phyloP scores from a whole-genome alignment of 1,284 basidiomycete species.

The Bondarzewia mesenterica region DNA sequence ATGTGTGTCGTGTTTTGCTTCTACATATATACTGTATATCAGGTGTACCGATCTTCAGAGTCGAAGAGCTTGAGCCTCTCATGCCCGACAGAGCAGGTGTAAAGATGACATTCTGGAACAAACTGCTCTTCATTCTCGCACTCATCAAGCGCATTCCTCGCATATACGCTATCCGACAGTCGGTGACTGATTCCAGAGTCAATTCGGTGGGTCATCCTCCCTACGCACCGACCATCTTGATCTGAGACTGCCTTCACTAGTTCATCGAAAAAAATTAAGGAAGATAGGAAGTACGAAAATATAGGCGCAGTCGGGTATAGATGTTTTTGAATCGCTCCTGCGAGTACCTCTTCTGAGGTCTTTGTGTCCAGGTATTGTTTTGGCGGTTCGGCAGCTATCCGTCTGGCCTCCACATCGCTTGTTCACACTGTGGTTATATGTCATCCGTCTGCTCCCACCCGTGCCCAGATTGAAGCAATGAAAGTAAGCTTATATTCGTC shows the following conservation, averaged over 20 bases:
- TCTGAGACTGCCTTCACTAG: slow-evolving; percentile 24
- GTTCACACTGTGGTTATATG: slow-evolving; percentile 44
- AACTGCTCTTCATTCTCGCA: slow-evolving; percentile 26
- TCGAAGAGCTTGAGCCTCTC: slow-evolving; percentile 24
- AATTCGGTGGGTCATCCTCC: slow-evolving; percentile 27
- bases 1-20: no score
- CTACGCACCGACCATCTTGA: no score
- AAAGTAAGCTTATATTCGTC: slow-evolving; percentile 26
- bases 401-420: slow-evolving; percentile 31
- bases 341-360: background rate
- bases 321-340: background rate
- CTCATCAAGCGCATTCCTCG: slow-evolving; percentile 23
- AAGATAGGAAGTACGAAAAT: slow-evolving; percentile 45
- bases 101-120: slow-evolving; percentile 24
- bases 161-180: slow-evolving; percentile 30
- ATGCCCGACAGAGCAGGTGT: slow-evolving; percentile 34
- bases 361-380: slow-evolving; percentile 44
- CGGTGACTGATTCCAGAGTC: slow-evolving; percentile 30
- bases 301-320: slow-evolving; percentile 53
- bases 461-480: slow-evolving; percentile 10
- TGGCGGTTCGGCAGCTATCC: slow-evolving; percentile 39
- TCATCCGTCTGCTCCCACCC: slow-evolving; percentile 53
- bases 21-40: slow-evolving; percentile 14
- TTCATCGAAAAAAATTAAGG: slow-evolving; percentile 40
- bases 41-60: slow-evolving; percentile 36